Evolutionary conservation across 1,284 basidiomycete genomes (phyloP), one percentile per base, ranked within the genome.

Genomic region (Malassezia globosa): DNA sequence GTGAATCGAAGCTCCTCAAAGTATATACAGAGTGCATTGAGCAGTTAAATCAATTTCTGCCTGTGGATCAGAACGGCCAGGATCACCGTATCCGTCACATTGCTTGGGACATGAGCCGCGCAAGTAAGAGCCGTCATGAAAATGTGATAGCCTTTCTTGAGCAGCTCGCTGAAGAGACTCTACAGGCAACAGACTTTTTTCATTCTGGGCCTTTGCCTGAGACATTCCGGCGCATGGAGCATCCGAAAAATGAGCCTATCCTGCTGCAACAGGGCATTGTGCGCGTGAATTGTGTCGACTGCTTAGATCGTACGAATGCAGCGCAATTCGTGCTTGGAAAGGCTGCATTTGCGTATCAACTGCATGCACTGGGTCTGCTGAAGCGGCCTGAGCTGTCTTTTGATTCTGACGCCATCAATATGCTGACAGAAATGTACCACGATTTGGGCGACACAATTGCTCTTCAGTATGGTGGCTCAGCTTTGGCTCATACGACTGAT

Each of bases 361-460:
- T 99, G 7, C 89, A 94, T 68, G 90, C 89, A 0, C 80, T 99
- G 1, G 94, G 94, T 1, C 42, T 71, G 21, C 44, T 71, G 11
- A 2, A 78, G 90, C 16, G 83, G 87, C 21, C 92, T 0, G 82
- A 85, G 59, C 76, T 97, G 21, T 81, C 83, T 0, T 95, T 95
- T 68, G 89, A 95, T 61, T 90, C 85, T 8, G 92, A 95, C 69
- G 89, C 88, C 0, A 85, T 94, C 40, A 88, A 94, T 71, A 90
- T 97, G 81, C 72, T 99, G 59, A 97, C 90, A 0, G 89, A 96
- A 73, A 96, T 99, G 90, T 97, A 95, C 72, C 89, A 96, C 69
- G 66, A 69, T 37, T 54, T 69, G 1, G 68, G 68, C 13, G 68
- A 71, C 36, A 90, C 89, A 1, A 82, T 97, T 50, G 92, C 94